A percentile compares a stretch with the other conserved stretches of the same genome.
These are phyloP conservation scores for Podospora anserina DNA, from an alignment of 495 filamentous ascomycete species.

Conservation along the genomic window DNA sequence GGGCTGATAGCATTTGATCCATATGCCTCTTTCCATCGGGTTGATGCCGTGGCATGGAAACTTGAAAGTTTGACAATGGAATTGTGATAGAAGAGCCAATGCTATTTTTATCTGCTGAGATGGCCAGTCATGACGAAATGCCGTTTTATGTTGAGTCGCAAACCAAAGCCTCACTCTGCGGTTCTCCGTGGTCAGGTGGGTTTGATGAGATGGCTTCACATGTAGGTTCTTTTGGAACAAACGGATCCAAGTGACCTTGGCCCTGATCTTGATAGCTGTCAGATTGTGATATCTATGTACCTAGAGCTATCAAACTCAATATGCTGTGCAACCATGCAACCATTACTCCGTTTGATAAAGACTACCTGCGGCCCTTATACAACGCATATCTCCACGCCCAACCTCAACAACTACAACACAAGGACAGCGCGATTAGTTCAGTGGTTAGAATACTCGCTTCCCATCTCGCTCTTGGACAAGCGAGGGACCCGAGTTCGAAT, in stretches of 20 bases:
- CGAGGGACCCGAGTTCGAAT: conserved; percentile 29
- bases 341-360: not conserved
- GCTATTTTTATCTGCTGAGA: not conserved
- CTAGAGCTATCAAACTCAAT: not conserved
- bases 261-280: not conserved
- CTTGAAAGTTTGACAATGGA: not conserved
- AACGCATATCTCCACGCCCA: not conserved
- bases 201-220: not conserved
- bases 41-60: not conserved
- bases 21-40: not conserved
- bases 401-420: conserved; percentile 4
- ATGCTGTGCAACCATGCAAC: not conserved
- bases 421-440: conserved; percentile 25
- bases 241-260: not conserved
- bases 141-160: not conserved
- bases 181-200: not conserved
- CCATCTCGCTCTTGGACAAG: conserved; percentile 22
- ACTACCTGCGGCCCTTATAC: not conserved
- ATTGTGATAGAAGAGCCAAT: not conserved
- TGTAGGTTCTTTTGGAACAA: not conserved
- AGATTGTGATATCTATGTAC: not conserved
- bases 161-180: not conserved
- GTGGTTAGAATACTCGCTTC: conserved; percentile 30
- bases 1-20: not conserved
- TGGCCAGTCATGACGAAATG: not conserved